Base-by-base conservation (phyloP, 371 early-diverging fungal genomes). In the Mortierella polycephala region DNA sequence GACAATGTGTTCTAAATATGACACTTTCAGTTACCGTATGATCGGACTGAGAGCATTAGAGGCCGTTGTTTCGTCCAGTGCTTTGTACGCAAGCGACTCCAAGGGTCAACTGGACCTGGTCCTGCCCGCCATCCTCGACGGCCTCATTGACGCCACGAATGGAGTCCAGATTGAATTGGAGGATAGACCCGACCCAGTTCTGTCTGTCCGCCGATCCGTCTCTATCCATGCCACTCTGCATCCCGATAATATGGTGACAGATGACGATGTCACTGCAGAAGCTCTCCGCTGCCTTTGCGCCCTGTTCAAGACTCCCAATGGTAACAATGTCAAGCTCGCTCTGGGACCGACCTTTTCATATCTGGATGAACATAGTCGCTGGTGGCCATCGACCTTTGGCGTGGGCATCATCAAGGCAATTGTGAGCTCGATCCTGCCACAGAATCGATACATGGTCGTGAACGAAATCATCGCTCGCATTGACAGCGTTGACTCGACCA, bases 391-490 rank as follows among this genome's bases (percentile, higher is more conserved):
- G 54, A 71, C 73, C 13, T 84, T 85, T 70, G 85, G 83, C 16
- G 82, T 89, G 1, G 85, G 84, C 37, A 82, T 90, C 11, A 83
- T 87, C 74, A 83, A 83, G 59, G 66, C 88, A n/a, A 82, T 90
- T 20, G 58, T 89, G 39, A 83, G 81, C 57, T 76, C 90, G 11
- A 63, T 90, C 23, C 88, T 88, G 84, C 82, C 90, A 14, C 92
- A 93, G 82, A 85, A 89, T 67, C 92, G 91, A 4, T 89, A 91
- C 60, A 83, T 91, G 39, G 73, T 92, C 18, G 84, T 93, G 12
- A 85, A 89, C 12, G 84, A 86, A 52, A 65, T 93, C 37, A 74
- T 93, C 40, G 86, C 89, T 14, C 88, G 87, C 45, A 68, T 94
- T 7, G 88, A 89, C 21, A 67, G 49, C 23, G 71, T 67, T 12